Conservation (phyloP, 345 rosid genomes). For the Pelargonium nanum region DNA sequence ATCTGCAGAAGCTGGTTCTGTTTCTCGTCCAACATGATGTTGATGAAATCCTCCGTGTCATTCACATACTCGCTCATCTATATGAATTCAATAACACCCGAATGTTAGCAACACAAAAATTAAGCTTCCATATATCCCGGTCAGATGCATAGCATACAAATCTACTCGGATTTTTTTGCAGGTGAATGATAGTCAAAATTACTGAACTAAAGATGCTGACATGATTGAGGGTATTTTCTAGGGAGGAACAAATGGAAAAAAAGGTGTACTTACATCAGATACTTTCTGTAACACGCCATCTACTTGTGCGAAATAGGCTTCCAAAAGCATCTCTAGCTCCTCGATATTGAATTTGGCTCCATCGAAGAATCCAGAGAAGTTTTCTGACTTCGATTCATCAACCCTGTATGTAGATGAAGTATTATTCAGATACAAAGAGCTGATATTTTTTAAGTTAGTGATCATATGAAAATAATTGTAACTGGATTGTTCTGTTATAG, state of each 20-base stretch:
- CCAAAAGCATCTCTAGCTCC: conserved; percentile 50
- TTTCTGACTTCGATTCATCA: conserved; percentile 19
- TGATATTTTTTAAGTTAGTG: neutral
- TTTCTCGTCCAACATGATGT: conserved; percentile 48
- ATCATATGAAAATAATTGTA: neutral
- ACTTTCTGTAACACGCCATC: conserved; percentile 41
- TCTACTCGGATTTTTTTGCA: neutral
- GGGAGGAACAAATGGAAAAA: neutral
- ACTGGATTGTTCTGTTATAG: too few relatives aligned
- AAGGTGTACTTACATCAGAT: conserved; percentile 28
- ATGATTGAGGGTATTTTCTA: neutral
- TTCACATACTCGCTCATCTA: conserved; percentile 47
- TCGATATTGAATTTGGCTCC: conserved; percentile 27
- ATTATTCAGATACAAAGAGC: neutral
- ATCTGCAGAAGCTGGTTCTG: conserved; percentile 41
- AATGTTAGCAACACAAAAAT: neutral
- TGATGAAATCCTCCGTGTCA: conserved; percentile 48
- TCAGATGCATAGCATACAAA: neutral
- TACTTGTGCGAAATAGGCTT: conserved; percentile 46
- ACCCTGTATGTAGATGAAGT: conserved; percentile 15
- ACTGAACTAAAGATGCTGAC: neutral
- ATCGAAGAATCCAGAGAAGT: conserved; percentile 9
- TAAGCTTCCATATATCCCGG: neutral
- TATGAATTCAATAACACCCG: too few relatives aligned
- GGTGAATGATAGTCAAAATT: neutral